A percentile compares a stretch with the other conserved stretches of the same genome.
Evolutionary conservation across 208 protist genomes (phyloP).

Genomic region (Crithidia bombi): DNA sequence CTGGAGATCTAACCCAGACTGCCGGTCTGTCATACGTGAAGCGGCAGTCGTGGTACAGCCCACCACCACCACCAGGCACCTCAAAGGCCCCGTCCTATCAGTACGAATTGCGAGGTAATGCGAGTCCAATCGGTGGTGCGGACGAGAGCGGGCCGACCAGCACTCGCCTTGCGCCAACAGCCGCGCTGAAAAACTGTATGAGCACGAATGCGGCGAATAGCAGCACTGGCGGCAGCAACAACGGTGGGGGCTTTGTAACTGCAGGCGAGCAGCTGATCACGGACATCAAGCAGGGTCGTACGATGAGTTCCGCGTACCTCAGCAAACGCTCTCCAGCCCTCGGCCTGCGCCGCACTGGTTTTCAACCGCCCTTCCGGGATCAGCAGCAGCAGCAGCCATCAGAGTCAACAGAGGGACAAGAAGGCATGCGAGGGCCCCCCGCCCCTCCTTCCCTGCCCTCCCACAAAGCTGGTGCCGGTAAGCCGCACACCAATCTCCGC

Average conservation of each 20-base stretch:
- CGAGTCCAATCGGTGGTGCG: background rate
- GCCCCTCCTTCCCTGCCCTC: background rate
- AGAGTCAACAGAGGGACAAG: background rate
- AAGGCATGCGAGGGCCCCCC: background rate
- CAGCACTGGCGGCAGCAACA: constrained; percentile 20
- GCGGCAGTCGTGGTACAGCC: constrained; percentile 11
- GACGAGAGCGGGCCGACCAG: background rate
- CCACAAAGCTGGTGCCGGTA: background rate
- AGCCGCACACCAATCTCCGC: background rate
- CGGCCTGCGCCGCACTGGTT: constrained; percentile 64
- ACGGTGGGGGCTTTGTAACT: constrained; percentile 60
- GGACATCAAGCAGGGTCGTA: constrained; percentile 46
- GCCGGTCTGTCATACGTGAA: background rate
- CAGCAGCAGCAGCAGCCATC: constrained; percentile 36
- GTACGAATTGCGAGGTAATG: constrained; percentile 8
- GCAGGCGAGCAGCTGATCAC: constrained; percentile 58
- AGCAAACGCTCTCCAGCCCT: constrained; percentile 58
- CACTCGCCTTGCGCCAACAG: background rate
- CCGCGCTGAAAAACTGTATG: background rate
- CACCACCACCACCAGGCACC: background rate
- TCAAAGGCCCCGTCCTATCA: constrained; percentile 29
- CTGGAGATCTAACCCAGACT: background rate
- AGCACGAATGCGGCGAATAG: background rate
- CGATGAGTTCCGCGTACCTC: constrained; percentile 45
- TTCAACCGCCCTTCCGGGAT: constrained; percentile 61